Conservation (phyloP, 768 basidiomycete species). For the Sporobolomyces phaffii region DNA sequence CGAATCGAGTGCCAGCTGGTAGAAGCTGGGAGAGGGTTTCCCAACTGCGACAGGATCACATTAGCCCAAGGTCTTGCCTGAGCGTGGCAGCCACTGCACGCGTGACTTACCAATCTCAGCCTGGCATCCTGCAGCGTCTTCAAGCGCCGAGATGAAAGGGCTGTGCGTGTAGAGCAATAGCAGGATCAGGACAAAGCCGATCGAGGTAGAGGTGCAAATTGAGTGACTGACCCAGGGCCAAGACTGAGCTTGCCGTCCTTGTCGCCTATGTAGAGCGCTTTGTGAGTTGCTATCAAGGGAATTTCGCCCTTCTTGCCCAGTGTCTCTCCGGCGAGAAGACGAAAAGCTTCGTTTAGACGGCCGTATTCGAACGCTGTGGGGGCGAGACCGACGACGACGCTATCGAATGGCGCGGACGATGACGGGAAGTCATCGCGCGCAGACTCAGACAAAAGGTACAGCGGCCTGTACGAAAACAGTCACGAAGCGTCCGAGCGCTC, state of each 20-base stretch:
- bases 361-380: conserved; percentile 55
- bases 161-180: conserved; percentile 46
- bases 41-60: conserved; percentile 55
- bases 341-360: conserved; percentile 61
- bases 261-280: conserved; percentile 53
- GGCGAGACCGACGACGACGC: conserved; percentile 62
- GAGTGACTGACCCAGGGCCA: conserved; percentile 52
- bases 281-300: conserved; percentile 59
- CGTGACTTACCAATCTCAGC: conserved; percentile 48
- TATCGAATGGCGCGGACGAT: conserved; percentile 50
- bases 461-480: conserved; percentile 49
- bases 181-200: background rate
- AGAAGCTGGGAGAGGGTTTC: conserved; percentile 60
- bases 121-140: conserved; percentile 52
- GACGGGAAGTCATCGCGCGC: conserved; percentile 48
- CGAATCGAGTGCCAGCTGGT: conserved; percentile 55
- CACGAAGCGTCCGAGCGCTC: background rate
- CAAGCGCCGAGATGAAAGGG: conserved; percentile 62
- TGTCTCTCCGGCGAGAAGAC: conserved; percentile 51
- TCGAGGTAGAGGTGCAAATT: no score
- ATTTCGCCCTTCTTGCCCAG: conserved; percentile 32
- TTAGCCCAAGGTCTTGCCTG: no score
- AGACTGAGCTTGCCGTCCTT: conserved; percentile 55
- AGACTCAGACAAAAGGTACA: conserved; percentile 55
- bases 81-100: background rate